phyloP scores from a whole-genome alignment of 176 grass and related monocot species.

The Lolium perenne region DNA sequence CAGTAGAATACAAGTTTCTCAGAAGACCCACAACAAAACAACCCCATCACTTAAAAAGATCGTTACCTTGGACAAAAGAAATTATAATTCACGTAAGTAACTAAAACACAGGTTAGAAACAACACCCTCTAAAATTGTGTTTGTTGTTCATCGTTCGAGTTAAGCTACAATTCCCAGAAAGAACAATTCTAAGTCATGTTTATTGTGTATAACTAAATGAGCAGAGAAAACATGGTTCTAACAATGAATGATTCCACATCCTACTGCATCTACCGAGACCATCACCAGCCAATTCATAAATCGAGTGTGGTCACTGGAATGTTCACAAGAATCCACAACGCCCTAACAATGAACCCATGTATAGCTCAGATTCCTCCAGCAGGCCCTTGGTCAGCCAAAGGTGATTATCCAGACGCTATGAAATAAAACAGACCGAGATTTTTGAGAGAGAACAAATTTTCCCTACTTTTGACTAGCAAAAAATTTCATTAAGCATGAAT shows the following conservation, averaged over 20 bases:
- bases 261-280: background rate
- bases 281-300: slow-evolving; percentile 11
- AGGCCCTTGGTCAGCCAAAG: background rate
- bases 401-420: background rate
- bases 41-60: background rate
- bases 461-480: background rate
- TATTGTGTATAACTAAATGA: background rate
- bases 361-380: background rate
- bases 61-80: background rate
- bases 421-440: slow-evolving; percentile 5
- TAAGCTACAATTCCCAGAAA: background rate
- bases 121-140: slow-evolving; percentile 2
- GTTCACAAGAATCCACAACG: slow-evolving; percentile 10
- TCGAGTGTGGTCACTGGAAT: background rate
- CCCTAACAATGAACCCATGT: background rate
- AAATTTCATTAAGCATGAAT: background rate
- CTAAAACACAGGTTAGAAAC: slow-evolving; percentile 16
- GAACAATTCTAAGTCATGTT: background rate
- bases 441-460: background rate
- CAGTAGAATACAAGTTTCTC: slow-evolving; percentile 5
- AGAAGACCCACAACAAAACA: slow-evolving; percentile 6
- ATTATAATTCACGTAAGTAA: background rate
- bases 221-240: background rate
- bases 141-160: slow-evolving; percentile 16
- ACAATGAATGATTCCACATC: background rate